These are phyloP conservation scores for Sungouiella blattae DNA, from an alignment of 805 yeast genomes.

Conservation along the genomic window DNA sequence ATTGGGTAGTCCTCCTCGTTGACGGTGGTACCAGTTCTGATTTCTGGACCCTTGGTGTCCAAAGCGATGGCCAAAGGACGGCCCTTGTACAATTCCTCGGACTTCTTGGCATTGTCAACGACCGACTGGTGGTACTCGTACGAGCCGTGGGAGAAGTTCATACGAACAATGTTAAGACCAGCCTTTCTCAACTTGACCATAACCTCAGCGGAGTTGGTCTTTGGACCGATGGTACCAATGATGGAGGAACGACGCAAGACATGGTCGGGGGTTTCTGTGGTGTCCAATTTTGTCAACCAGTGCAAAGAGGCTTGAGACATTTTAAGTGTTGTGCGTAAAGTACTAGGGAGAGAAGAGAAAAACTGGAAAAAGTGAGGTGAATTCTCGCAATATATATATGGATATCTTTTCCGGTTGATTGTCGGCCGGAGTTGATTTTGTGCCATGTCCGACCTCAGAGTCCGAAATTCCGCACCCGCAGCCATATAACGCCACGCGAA, in stretches of 20 bases:
- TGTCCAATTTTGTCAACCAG: slow-evolving; percentile 82
- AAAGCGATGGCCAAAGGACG: slow-evolving; percentile 98
- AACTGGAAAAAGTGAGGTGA: slow-evolving; percentile 8
- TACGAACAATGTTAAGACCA: slow-evolving; percentile 95
- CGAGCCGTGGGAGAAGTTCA: slow-evolving; percentile 99
- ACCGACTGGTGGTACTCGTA: slow-evolving; percentile 97
- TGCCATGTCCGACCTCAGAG: slow-evolving; percentile 10
- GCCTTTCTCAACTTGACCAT: slow-evolving; percentile 89
- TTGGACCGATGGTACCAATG: slow-evolving; percentile 98
- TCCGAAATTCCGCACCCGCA: not conserved
- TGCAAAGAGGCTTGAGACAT: slow-evolving; percentile 52
- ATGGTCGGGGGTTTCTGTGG: slow-evolving; percentile 69
- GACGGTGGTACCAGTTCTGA: slow-evolving; percentile 94
- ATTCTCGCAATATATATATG: slow-evolving; percentile 9
- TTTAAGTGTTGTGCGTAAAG: slow-evolving; percentile 1
- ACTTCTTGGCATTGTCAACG: slow-evolving; percentile 92
- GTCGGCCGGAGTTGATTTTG: slow-evolving; percentile 24
- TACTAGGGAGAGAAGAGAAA: slow-evolving; percentile 4
- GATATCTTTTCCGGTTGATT: slow-evolving; percentile 19
- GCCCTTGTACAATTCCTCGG: slow-evolving; percentile 86
- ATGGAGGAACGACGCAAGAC: slow-evolving; percentile 90
- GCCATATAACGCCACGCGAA: too few species aligned
- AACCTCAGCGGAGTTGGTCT: slow-evolving; percentile 85
- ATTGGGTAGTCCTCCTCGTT: slow-evolving; percentile 81
- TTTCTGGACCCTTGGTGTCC: slow-evolving; percentile 99